Conservation (phyloP, 495 filamentous ascomycete species). For the Penicillium fimorum region DNA sequence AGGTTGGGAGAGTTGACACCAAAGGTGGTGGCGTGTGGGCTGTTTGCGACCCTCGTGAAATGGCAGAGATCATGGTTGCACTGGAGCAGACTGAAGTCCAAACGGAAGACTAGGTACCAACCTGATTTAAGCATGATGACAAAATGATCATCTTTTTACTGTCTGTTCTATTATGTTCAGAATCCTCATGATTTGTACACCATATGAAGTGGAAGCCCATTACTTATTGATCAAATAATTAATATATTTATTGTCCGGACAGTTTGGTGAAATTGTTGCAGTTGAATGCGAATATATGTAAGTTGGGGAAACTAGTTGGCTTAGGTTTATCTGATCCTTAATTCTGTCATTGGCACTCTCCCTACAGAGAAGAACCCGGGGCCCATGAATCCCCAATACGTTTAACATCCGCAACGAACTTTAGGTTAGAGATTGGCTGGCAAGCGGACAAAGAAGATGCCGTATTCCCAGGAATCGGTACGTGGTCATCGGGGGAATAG, state of each 20-base stretch:
- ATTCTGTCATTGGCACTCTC: not conserved
- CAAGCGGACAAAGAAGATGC: slow-evolving; percentile 32
- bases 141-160: not conserved
- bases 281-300: not conserved
- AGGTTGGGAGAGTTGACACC: slow-evolving; percentile 78
- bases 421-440: slow-evolving; percentile 73
- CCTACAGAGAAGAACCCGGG: slow-evolving; percentile 51
- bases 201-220: too few species aligned
- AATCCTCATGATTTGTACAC: not conserved
- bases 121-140: not conserved
- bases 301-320: not conserved
- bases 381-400: slow-evolving; percentile 72
- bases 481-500: slow-evolving; percentile 84
- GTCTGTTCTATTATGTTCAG: not conserved
- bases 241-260: not conserved
- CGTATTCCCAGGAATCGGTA: slow-evolving; percentile 40
- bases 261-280: not conserved
- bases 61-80: slow-evolving; percentile 69
- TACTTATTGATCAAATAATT: not conserved
- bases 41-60: slow-evolving; percentile 78
- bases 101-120: slow-evolving; percentile 2
- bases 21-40: slow-evolving; percentile 93
- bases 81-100: slow-evolving; percentile 71
- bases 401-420: slow-evolving; percentile 78
- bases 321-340: not conserved